Evolutionary conservation across 768 basidiomycete genomes (phyloP), one percentile per base, ranked within the genome.

Genomic region (Suillus cothurnatus): DNA sequence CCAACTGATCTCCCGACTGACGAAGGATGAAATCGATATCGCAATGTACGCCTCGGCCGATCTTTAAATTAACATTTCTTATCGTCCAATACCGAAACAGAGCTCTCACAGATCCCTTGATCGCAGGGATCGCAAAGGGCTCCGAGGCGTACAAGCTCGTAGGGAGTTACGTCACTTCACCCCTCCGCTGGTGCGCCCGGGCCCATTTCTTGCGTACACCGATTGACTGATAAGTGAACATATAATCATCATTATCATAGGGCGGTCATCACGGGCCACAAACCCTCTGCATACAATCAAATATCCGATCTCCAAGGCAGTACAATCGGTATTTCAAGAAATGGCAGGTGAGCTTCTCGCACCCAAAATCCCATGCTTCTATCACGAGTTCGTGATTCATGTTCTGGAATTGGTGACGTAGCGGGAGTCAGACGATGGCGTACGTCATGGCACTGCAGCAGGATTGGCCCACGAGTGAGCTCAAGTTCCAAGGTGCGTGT

Each of bases 401-500:
- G 57, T 49, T 14, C 11, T 11, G 31, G 31, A 6, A 32, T 21
- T 19, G 57, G 58, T 64, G 31, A 19, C 58, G 26, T 64, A 91
- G 93, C 70, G 95, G 95, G 28, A 92, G 91, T 68, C 92, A 96
- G 74, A 94, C 93, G 1, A 98, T 99, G 95, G 96, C 95, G 4
- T 93, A 90, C 68, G 94, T 97, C 31, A 93, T 97, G 92, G 93
- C 93, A 5, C 78, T 93, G 38, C 90, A 96, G 68, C 87, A 97
- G 73, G 88, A 89, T 19, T 97, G 95, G 95, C 79, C 79, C 70
- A 75, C 85, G 76, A 81, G 85, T 47, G 72, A 84, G 26, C 75
- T 94, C 68, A 81, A 85, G 71, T 97, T 94, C 74, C 82, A 91
- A 81, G 86, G 95, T 90, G 64, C 49, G 78, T 67, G 6, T 36